Conservation (phyloP, 2,329 filamentous ascomycete species). For the Fusarium irregulare region DNA sequence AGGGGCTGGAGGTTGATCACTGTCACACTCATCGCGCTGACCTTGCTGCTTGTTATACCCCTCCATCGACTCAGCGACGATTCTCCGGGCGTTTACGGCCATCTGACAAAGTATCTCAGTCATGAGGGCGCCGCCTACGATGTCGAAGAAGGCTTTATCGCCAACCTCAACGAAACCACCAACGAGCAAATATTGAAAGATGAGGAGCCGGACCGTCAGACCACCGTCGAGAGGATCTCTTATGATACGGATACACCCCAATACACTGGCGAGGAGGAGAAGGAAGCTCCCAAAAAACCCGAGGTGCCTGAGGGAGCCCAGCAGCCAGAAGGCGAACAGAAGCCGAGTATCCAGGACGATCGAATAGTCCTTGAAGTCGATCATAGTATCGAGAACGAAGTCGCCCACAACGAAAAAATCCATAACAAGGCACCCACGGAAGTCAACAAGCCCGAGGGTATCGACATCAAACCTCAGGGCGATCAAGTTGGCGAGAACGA, state of each 20-base stretch:
- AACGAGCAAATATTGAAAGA: slow-evolving; percentile 28
- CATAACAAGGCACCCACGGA: not conserved
- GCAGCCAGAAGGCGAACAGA: not conserved
- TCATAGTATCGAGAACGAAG: not conserved
- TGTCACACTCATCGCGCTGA: slow-evolving; percentile 45
- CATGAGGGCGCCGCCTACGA: slow-evolving; percentile 53
- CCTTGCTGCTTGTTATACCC: slow-evolving; percentile 47
- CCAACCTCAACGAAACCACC: slow-evolving; percentile 51
- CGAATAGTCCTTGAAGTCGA: slow-evolving; percentile 12
- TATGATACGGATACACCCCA: slow-evolving; percentile 18
- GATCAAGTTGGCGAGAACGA: not conserved
- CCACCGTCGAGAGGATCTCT: slow-evolving; percentile 9
- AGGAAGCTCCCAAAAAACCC: slow-evolving; percentile 1
- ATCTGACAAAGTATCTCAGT: slow-evolving; percentile 48
- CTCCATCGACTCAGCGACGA: slow-evolving; percentile 49
- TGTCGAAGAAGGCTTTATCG: slow-evolving; percentile 30
- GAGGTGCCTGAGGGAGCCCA: slow-evolving; percentile 3
- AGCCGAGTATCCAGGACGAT: not conserved
- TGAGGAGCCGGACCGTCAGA: slow-evolving; percentile 5
- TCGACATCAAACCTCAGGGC: slow-evolving; percentile 6
- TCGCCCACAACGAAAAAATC: not conserved
- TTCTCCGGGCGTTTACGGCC: slow-evolving; percentile 47
- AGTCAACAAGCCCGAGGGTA: not conserved
- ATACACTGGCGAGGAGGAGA: slow-evolving; percentile 23
- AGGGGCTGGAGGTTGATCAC: slow-evolving; percentile 47